Evolutionary conservation across 768 basidiomycete genomes (phyloP).

Genomic region (Rubroboletus satanas): DNA sequence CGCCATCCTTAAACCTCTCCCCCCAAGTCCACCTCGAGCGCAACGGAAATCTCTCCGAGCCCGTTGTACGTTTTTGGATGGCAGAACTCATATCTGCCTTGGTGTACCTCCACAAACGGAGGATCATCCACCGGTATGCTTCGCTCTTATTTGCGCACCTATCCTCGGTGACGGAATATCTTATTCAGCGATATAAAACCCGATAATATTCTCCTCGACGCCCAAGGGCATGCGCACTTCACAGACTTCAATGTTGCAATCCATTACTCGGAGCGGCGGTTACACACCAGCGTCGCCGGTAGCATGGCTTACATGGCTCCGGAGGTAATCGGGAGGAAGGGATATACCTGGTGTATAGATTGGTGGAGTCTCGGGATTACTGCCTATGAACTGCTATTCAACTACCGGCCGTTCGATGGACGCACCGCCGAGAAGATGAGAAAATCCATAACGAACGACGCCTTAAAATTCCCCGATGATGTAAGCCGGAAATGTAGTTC

Average conservation of each 20-base stretch:
- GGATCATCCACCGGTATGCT: slow-evolving; percentile 89
- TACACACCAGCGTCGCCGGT: slow-evolving; percentile 92
- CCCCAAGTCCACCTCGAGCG: slow-evolving; percentile 79
- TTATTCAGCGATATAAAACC: slow-evolving; percentile 84
- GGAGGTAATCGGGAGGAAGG: slow-evolving; percentile 86
- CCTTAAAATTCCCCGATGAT: slow-evolving; percentile 73
- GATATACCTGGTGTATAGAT: slow-evolving; percentile 90
- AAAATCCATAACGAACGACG: slow-evolving; percentile 77
- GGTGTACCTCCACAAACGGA: slow-evolving; percentile 84
- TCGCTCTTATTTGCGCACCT: neutral
- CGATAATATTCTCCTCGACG: slow-evolving; percentile 93
- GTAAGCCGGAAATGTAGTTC: slow-evolving; percentile 56
- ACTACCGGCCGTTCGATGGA: slow-evolving; percentile 84
- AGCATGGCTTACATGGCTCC: slow-evolving; percentile 99
- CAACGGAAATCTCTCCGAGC: slow-evolving; percentile 60
- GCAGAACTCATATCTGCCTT: slow-evolving; percentile 84
- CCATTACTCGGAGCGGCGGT: slow-evolving; percentile 85
- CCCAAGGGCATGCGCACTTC: slow-evolving; percentile 90
- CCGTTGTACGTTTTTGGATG: slow-evolving; percentile 79
- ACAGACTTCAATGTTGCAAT: slow-evolving; percentile 99
- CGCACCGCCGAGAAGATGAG: slow-evolving; percentile 86
- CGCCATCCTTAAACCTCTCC: neutral
- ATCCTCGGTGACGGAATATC: slow-evolving; percentile 8
- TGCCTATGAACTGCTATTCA: slow-evolving; percentile 85
- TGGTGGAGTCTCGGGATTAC: slow-evolving; percentile 96